Base-by-base conservation (phyloP, 2,329 filamentous ascomycete species). In the Albifimbria verrucaria region DNA sequence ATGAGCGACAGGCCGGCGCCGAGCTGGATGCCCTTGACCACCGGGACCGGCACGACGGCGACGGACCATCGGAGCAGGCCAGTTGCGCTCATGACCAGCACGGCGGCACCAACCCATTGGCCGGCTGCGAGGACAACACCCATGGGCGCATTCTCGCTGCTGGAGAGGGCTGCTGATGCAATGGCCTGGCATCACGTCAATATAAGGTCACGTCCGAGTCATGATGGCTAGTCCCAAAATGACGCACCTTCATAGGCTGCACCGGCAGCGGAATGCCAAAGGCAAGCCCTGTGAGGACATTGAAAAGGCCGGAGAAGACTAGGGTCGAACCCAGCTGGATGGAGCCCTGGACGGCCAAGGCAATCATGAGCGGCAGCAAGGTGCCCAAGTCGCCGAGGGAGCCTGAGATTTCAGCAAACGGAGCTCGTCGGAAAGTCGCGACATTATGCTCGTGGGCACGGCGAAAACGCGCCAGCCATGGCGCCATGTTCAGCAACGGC, bases 1-100 rank as follows among this genome's bases (percentile, higher is more conserved):
- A 92, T 82, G 17, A 97, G 80, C 17, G 88, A 91, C 47, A 97
- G 76, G 2, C 93, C 93, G 4, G 93, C 93, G 36, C 93, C 93
- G 47, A 97, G 84, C 71, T 97, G 94, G 59, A 97, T 97, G 25
- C 93, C 93, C 67, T 96, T 96, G 50, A 97, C 87, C 0, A 97
- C 88, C 0, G 92, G 90, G 15, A 92, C 83, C 1, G 93, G 93
- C 9, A 95, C 88, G 15, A 86, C 77, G n/a, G 77, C 73, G 9
- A 89, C 86, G 49, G 90, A 85, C 79, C 85, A 88, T 53, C 79
- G 79, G 26, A 97, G 76, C n/a, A 94, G 72, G 1, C 93, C 90
- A 0, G 91, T 95, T 4, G 86, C 66, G 64, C 88, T 92, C 67
- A 97, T 85, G 1, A 95, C 7, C 9, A 93, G 78, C 9, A 97